Conservation (phyloP, 768 basidiomycete species). For the Macrocybe gigantea region DNA sequence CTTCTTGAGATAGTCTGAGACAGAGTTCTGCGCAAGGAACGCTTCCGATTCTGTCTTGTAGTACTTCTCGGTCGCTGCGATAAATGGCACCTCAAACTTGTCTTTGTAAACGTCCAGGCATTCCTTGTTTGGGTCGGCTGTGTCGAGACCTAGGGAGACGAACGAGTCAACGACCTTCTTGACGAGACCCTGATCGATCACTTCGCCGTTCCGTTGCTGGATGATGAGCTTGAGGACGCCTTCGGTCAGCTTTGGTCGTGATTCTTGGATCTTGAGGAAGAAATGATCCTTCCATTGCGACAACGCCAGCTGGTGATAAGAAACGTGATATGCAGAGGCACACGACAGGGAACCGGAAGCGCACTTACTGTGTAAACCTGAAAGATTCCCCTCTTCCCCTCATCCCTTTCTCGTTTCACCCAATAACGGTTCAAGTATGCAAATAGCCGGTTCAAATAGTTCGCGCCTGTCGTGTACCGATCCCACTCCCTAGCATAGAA, state of each 20-base stretch:
- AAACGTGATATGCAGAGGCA: slow-evolving; percentile 4
- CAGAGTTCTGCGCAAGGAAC: slow-evolving; percentile 87
- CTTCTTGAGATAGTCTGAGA: slow-evolving; percentile 95
- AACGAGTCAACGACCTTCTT: slow-evolving; percentile 99
- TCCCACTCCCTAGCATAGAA: slow-evolving; percentile 96
- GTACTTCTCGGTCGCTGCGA: slow-evolving; percentile 84
- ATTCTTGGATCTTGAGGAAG: slow-evolving; percentile 80
- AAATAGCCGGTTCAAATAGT: slow-evolving; percentile 94
- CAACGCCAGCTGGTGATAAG: slow-evolving; percentile 64
- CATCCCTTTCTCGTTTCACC: slow-evolving; percentile 98
- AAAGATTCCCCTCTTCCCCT: slow-evolving; percentile 94
- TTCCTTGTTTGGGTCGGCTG: slow-evolving; percentile 85
- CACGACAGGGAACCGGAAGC: not conserved
- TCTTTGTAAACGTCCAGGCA: slow-evolving; percentile 95
- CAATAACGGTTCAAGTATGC: slow-evolving; percentile 98
- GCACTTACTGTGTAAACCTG: slow-evolving; percentile 86
- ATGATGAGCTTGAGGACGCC: slow-evolving; percentile 89
- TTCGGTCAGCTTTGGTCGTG: slow-evolving; percentile 74
- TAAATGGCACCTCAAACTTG: slow-evolving; percentile 87
- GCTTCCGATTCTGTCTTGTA: slow-evolving; percentile 92
- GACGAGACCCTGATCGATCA: slow-evolving; percentile 91
- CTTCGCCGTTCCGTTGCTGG: slow-evolving; percentile 91
- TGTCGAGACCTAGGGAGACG: slow-evolving; percentile 91
- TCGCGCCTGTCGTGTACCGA: slow-evolving; percentile 94
- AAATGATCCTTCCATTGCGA: slow-evolving; percentile 95